Conservation (phyloP, 78 protist species). For the Dictyostelium brefeldianum region DNA sequence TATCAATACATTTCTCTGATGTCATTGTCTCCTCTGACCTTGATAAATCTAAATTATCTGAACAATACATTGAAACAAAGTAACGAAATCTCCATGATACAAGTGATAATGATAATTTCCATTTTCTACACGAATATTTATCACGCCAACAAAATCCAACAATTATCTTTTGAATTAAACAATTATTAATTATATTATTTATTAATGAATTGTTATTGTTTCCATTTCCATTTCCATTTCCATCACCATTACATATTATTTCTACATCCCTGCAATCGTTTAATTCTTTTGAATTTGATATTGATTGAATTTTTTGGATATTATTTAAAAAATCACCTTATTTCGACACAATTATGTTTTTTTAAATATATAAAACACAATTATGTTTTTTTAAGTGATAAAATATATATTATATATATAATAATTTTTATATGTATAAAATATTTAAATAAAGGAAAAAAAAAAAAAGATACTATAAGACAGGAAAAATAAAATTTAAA, state of each 20-base stretch:
- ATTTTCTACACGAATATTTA: conserved; percentile 16
- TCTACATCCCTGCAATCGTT: background rate
- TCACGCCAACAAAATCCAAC: conserved; percentile 36
- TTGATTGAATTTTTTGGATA: background rate
- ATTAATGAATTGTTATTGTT: background rate
- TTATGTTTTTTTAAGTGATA: no score
- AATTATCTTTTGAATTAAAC: conserved; percentile 23
- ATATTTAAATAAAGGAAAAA: no score
- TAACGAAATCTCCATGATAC: conserved; percentile 21
- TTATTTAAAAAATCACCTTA: no score
- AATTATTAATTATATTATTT: conserved; percentile 9
- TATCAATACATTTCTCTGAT: background rate
- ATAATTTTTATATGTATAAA: no score
- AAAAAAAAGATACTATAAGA: no score
- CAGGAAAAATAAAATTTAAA: no score
- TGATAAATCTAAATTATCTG: background rate
- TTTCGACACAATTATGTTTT: no score
- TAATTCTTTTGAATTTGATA: background rate
- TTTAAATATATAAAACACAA: no score
- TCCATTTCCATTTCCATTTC: background rate
- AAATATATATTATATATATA: no score
- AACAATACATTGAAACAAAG: background rate
- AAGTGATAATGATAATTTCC: conserved; percentile 19
- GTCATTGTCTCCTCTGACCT: background rate
- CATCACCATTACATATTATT: background rate